Conservation (phyloP, 441 rosid species). For the Gossypium schwendimanii region DNA sequence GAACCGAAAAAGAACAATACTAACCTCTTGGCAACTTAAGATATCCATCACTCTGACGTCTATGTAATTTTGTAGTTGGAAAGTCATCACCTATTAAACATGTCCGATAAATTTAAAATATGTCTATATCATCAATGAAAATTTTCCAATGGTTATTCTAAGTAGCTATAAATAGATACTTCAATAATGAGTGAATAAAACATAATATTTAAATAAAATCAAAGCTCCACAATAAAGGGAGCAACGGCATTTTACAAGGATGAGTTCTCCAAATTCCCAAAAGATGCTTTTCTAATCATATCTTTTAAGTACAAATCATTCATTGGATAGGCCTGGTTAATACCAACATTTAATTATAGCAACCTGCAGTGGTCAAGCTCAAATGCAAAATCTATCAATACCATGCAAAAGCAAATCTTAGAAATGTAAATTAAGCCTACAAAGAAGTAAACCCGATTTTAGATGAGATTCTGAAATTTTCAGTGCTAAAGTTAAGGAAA, state of each 20-base stretch:
- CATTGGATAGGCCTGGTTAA: background rate
- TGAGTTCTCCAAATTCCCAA: background rate
- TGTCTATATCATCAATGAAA: background rate
- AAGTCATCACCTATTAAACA: conserved; percentile 33
- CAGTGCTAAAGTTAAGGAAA: background rate
- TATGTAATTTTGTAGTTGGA: conserved; percentile 41
- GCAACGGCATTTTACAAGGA: background rate
- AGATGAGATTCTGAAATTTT: background rate
- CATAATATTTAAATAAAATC: background rate
- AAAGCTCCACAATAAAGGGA: background rate
- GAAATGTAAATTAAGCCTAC: background rate
- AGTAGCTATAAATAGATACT: background rate
- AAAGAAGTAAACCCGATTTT: background rate
- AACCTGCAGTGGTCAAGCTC: background rate
- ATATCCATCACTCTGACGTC: conserved; percentile 34
- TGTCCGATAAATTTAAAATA: background rate
- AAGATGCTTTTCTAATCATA: background rate
- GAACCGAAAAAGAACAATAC: conserved; percentile 20
- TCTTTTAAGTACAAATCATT: background rate
- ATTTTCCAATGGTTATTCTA: background rate
- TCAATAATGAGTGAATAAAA: background rate
- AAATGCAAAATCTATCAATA: background rate
- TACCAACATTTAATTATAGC: background rate
- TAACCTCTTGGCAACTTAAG: conserved; percentile 49
- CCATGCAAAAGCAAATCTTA: background rate